Percentiles rank a stretch among this genome's conserved stretches.
Evolutionary conservation across 2,329 filamentous ascomycete species (phyloP).

Genomic region (Botrytis galanthina): DNA sequence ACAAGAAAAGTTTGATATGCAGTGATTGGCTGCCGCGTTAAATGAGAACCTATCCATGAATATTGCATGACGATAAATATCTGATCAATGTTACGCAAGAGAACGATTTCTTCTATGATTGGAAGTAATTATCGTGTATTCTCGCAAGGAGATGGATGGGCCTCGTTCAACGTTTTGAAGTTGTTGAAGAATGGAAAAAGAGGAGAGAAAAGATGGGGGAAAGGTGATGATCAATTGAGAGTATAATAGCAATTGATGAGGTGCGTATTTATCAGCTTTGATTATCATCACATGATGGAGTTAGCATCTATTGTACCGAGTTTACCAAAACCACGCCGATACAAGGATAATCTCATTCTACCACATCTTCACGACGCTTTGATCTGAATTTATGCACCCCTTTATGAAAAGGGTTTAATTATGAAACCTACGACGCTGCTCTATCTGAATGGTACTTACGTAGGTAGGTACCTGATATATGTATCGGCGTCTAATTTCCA

Average conservation of each 20-base stretch:
- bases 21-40: conserved; percentile 27
- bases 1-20: conserved; percentile 16
- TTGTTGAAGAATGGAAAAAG: background rate
- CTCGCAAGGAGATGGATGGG: background rate
- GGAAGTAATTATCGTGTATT: background rate
- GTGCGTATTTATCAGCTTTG: background rate
- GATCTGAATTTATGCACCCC: background rate
- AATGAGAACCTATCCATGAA: conserved; percentile 1
- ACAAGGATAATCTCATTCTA: background rate
- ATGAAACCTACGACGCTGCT: background rate
- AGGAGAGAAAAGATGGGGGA: background rate
- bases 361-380: background rate
- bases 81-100: conserved; percentile 5
- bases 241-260: background rate
- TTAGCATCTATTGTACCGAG: background rate
- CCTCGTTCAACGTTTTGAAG: background rate
- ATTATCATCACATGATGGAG: background rate
- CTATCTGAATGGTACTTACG: background rate
- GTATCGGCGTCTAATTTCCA: background rate
- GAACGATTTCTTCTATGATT: background rate
- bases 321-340: background rate
- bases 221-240: background rate
- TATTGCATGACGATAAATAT: background rate
- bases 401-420: background rate
- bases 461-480: background rate